phyloP scores from a whole-genome alignment of 2,329 filamentous ascomycete genomes.

The Clarireedia homoeocarpa region DNA sequence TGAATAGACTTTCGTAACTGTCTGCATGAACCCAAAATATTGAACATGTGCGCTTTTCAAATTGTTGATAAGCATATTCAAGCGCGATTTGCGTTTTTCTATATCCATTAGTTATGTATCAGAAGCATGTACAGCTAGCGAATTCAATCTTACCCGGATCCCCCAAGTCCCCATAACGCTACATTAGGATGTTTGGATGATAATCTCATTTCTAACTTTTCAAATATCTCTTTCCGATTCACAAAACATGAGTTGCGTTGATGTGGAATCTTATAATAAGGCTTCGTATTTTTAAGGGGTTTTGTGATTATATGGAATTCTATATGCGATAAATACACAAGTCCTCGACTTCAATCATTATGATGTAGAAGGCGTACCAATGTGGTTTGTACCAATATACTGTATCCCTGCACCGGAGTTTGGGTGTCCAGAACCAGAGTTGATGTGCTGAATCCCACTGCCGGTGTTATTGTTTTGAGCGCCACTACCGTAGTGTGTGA shows the following conservation, averaged over 20 bases:
- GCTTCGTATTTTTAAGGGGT: no score
- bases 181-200: background rate
- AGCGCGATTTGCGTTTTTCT: background rate
- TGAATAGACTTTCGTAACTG: background rate
- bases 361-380: conserved; percentile 8
- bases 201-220: background rate
- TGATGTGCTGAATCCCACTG: conserved; percentile 7
- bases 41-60: background rate
- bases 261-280: background rate
- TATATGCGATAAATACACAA: no score
- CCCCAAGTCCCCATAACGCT: background rate
- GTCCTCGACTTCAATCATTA: background rate
- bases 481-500: conserved; percentile 9
- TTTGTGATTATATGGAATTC: no score
- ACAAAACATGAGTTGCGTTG: background rate
- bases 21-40: background rate
- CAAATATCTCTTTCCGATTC: background rate
- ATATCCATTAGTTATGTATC: background rate
- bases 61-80: background rate
- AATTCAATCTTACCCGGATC: background rate
- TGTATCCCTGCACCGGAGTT: conserved; percentile 2
- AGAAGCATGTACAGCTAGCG: background rate
- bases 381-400: conserved; percentile 6
- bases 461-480: conserved; percentile 8
- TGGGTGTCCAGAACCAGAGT: conserved; percentile 2